phyloP scores from a whole-genome alignment of 139 green algal genomes.

The Nannochloris sp. region DNA sequence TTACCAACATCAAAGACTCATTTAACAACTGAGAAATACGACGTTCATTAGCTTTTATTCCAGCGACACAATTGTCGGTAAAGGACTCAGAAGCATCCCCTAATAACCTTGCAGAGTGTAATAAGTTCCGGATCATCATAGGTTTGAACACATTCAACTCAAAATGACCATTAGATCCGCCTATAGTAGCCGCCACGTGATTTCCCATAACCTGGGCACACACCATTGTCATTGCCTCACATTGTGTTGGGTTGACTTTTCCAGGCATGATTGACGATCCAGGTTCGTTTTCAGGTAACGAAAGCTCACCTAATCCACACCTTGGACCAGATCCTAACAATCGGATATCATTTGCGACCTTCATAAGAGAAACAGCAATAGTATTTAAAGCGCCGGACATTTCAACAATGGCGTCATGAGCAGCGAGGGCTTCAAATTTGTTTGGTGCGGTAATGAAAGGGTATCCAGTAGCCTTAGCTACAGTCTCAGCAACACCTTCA shows the following conservation, averaged over 20 bases:
- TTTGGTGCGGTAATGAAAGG: conserved; percentile 89
- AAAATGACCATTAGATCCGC: conserved; percentile 78
- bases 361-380: conserved; percentile 85
- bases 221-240: conserved; percentile 92
- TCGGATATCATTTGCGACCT: conserved; percentile 88
- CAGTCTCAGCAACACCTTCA: conserved; percentile 56
- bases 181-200: conserved; percentile 68
- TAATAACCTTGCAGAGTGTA: conserved; percentile 61
- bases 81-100: conserved; percentile 76
- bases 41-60: conserved; percentile 65
- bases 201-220: conserved; percentile 94
- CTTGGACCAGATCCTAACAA: conserved; percentile 62
- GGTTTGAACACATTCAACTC: conserved; percentile 98
- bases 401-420: conserved; percentile 87
- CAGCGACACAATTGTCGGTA: conserved; percentile 55
- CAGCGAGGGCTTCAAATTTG: conserved; percentile 96
- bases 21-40: conserved; percentile 77
- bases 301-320: conserved; percentile 90
- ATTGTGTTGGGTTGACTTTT: conserved; percentile 98
- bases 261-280: conserved; percentile 95
- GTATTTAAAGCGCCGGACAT: conserved; percentile 81
- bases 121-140: conserved; percentile 59
- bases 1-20: conserved; percentile 96
- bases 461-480: conserved; percentile 75
- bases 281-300: conserved; percentile 94